Percentiles rank a stretch among this genome's conserved stretches.
These are phyloP conservation scores for Kickxella alabastrina DNA, from an alignment of 192 early-diverging fungal genomes.

Conservation along the genomic window DNA sequence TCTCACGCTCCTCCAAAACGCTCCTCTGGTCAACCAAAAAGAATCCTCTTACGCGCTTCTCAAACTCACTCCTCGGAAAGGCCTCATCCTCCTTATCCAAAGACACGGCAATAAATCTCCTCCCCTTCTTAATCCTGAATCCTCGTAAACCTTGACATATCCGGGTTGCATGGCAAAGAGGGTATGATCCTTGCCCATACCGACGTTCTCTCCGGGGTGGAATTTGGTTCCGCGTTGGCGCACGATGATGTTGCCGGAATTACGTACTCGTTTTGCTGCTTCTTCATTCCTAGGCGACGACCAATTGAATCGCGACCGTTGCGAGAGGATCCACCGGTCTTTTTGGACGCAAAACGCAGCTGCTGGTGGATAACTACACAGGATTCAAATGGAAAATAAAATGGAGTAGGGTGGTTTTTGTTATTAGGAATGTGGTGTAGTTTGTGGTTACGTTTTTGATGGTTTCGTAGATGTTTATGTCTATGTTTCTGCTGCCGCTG, in stretches of 20 bases:
- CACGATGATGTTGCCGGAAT: slow-evolving; percentile 77
- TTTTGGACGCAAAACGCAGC: slow-evolving; percentile 74
- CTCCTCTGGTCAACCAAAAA: slow-evolving; percentile 56
- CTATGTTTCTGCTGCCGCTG: too few species aligned
- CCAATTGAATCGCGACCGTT: slow-evolving; percentile 77
- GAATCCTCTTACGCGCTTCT: slow-evolving; percentile 67
- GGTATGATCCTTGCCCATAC: slow-evolving; percentile 76
- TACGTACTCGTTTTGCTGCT: slow-evolving; percentile 61
- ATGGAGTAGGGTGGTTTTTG: too few species aligned
- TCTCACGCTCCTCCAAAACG: slow-evolving; percentile 20
- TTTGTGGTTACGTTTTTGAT: background rate
- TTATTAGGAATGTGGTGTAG: too few species aligned
- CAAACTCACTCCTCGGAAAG: slow-evolving; percentile 58
- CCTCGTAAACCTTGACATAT: slow-evolving; percentile 70
- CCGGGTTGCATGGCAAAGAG: slow-evolving; percentile 68
- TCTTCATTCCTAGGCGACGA: slow-evolving; percentile 75
- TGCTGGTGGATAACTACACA: slow-evolving; percentile 42
- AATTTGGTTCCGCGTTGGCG: slow-evolving; percentile 77
- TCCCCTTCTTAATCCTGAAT: slow-evolving; percentile 58
- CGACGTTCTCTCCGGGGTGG: slow-evolving; percentile 75
- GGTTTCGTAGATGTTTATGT: background rate
- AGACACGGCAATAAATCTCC: slow-evolving; percentile 65
- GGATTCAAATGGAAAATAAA: too few species aligned
- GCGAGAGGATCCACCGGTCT: slow-evolving; percentile 71
- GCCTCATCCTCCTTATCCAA: slow-evolving; percentile 56